Evolutionary conservation across 345 rosid species (phyloP), one percentile per base, ranked within the genome.

Genomic region (Eucalyptus pumila): DNA sequence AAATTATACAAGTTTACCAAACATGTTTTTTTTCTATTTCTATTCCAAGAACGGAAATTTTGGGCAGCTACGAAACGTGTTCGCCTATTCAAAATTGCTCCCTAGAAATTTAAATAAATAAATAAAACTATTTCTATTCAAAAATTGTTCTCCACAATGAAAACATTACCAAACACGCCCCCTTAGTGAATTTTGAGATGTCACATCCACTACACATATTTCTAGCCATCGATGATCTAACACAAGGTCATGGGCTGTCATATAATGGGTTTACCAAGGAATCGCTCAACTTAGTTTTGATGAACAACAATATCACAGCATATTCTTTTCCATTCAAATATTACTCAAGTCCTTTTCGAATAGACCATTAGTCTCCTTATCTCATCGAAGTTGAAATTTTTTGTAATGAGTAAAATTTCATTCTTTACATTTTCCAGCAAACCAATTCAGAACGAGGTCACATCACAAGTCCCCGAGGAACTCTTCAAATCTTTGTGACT

Each of bases 51-150:
- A 49, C 17, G 6, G 7, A 49, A 49, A 49, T 49, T 5, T 49
- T 49, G 17, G 14, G 3, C 7, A 5, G 1, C 5, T 49, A 49
- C 6, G 2, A 49, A 49, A 2, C 15, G 16, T 6, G 1, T 14
- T 49, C 17, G 14, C 14, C 7, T 49, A 1, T 49, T 14, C 15
- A 49, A 49, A 49, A 14, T 49, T 49, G n/a, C n/a, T n/a, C n/a
- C n/a, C n/a, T n/a, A n/a, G n/a, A n/a, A n/a, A n/a, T n/a, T n/a
- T n/a, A n/a, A n/a, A n/a, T n/a, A 49, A 49, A 49, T 14, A 49
- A 14, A 49, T 0, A 49, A 14, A 14, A 49, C 16, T 49, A 49
- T 14, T 49, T 49, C 0, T 49, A 1, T 49, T 49, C 51, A 49
- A 49, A 49, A 49, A 49, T 49, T 49, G 7, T 49, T 49, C 17